Percentiles rank a stretch among this genome's conserved stretches.
These are phyloP conservation scores for Dothiorella sarmentorum DNA, from an alignment of 2,329 filamentous ascomycete genomes.

Conservation along the genomic window DNA sequence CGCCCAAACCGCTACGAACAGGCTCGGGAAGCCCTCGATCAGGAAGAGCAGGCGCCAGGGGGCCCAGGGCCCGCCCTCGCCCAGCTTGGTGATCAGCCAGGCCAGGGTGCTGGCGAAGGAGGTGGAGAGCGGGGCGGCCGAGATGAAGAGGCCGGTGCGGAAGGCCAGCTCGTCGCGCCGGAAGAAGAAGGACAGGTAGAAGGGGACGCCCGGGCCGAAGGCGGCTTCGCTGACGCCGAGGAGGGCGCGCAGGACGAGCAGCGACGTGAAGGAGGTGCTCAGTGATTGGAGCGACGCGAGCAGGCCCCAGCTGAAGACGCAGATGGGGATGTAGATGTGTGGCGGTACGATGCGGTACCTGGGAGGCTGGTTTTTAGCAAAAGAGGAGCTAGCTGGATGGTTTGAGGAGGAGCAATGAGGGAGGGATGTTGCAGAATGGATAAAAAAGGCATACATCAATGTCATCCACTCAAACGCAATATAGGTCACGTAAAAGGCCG, in stretches of 20 bases:
- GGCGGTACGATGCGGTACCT: conserved; percentile 57
- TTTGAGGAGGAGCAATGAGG: background rate
- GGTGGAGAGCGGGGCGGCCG: conserved; percentile 61
- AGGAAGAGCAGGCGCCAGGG: conserved; percentile 85
- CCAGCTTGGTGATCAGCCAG: conserved; percentile 66
- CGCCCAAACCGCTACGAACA: conserved; percentile 69
- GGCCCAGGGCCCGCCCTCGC: conserved; percentile 63
- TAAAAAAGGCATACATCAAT: conserved; percentile 43
- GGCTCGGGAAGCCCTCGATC: conserved; percentile 78
- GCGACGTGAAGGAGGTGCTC: conserved; percentile 46
- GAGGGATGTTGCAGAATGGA: background rate
- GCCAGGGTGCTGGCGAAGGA: conserved; percentile 75
- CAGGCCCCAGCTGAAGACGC: conserved; percentile 77
- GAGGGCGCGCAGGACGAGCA: conserved; percentile 59
- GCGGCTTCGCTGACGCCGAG: conserved; percentile 60
- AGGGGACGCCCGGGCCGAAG: conserved; percentile 61
- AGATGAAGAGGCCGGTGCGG: conserved; percentile 81
- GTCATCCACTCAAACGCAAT: conserved; percentile 66
- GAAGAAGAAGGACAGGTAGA: conserved; percentile 64
- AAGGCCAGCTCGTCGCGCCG: conserved; percentile 72
- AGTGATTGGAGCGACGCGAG: conserved; percentile 67
- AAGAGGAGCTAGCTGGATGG: background rate
- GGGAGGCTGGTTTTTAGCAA: background rate
- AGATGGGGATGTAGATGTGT: conserved; percentile 58
- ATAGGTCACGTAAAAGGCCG: conserved; percentile 63